Evolutionary conservation across 192 early-diverging fungal species (phyloP), one percentile per base, ranked within the genome.

Genomic region (Podila minutissima): DNA sequence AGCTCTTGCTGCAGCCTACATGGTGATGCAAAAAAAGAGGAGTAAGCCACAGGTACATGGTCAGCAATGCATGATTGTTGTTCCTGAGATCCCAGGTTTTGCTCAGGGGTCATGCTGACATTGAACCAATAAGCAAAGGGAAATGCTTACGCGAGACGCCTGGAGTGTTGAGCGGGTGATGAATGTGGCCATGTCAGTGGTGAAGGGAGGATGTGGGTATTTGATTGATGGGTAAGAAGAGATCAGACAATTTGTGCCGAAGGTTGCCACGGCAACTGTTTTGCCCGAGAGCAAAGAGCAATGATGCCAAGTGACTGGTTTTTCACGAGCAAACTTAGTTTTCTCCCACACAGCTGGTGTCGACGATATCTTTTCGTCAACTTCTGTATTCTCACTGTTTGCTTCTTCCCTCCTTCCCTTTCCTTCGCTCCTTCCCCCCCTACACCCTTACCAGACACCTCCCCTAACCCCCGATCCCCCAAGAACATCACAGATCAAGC

Each of bases 81-180:
- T 46, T 46, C 41, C 41, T 46, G 41, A 46, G 41, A 46, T 46
- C 41, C 41, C 15, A 2, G 41, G 41, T 46, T 12, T 46, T 46
- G 41, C 15, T 17, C 41, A 10, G 41, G 53, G 53, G 20, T 55
- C 22, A 55, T 22, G 12, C 24, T 26, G 24, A 55, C n/a, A 55
- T 20, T 55, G 53, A 28, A 51, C 48, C 22, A 51, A 41, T 1
- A 2, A 13, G 12, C 49, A 4, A 22, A n/a, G n/a, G 6, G 28
- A 33, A 24, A 10, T 17, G 19, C 74, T 33, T 76, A 76, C 74
- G 33, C 74, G 74, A 50, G 50, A 53, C 64, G 67, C 51, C 48
- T 76, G 74, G 55, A 71, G 49, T 28, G 55, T 37, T 20, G 75
- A 66, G 65, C 75, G 69, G 48, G 75, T 64, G 64, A 78, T 19